A percentile compares a stretch with the other conserved stretches of the same genome.
These are phyloP conservation scores for Oehlia diaphana DNA, from an alignment of 192 early-diverging fungal species.

Conservation along the genomic window DNA sequence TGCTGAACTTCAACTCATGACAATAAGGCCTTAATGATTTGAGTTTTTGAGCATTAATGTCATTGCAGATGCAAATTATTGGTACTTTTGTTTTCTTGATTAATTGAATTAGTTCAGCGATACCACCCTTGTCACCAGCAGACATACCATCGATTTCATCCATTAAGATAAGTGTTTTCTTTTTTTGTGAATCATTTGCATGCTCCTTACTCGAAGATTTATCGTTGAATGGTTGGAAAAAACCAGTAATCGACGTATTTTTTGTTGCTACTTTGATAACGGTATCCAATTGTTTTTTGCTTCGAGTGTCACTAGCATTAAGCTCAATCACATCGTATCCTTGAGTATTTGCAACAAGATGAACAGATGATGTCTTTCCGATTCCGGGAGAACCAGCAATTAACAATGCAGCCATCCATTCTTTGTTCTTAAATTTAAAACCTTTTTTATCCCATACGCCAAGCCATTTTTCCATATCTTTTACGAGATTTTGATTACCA, in stretches of 20 bases:
- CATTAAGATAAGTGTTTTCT: constrained; percentile 85
- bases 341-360: constrained; percentile 76
- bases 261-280: constrained; percentile 53
- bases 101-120: constrained; percentile 80
- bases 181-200: constrained; percentile 6
- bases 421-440: constrained; percentile 56
- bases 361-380: constrained; percentile 93
- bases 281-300: constrained; percentile 79
- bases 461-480: constrained; percentile 76
- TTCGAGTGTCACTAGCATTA: constrained; percentile 96
- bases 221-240: constrained; percentile 33
- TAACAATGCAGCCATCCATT: constrained; percentile 65
- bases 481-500: constrained; percentile 78
- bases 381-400: constrained; percentile 97
- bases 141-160: constrained; percentile 99
- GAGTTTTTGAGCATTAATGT: constrained; percentile 83
- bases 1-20: constrained; percentile 73
- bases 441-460: constrained; percentile 62
- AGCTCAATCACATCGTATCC: constrained; percentile 91
- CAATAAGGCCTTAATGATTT: constrained; percentile 81
- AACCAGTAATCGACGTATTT: constrained; percentile 58
- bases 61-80: constrained; percentile 99
- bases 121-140: constrained; percentile 92
- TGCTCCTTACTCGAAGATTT: constrained; percentile 1
- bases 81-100: constrained; percentile 92